Percentiles rank a stretch among this genome's conserved stretches.
Evolutionary conservation across 2,329 filamentous ascomycete genomes (phyloP).

Genomic region (Sphaerulina vaccinii): DNA sequence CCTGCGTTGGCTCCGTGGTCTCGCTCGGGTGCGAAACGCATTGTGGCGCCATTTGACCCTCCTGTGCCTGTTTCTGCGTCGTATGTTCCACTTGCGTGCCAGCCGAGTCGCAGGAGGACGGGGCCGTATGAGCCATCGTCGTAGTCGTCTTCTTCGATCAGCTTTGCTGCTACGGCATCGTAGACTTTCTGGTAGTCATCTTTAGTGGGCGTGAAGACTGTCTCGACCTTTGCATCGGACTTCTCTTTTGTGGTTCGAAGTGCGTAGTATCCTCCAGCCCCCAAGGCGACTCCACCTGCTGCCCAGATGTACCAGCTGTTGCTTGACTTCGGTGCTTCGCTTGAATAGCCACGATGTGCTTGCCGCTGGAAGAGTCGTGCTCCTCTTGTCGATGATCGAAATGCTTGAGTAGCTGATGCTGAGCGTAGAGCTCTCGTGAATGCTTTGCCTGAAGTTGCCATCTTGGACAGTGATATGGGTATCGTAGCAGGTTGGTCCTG

Average conservation of each 20-base stretch:
- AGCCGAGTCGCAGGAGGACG: constrained; percentile 84
- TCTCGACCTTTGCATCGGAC: constrained; percentile 36
- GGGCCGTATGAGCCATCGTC: constrained; percentile 96
- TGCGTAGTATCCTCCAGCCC: constrained; percentile 66
- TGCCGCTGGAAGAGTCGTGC: constrained; percentile 69
- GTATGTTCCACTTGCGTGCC: constrained; percentile 92
- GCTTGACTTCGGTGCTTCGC: constrained; percentile 27
- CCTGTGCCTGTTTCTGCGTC: constrained; percentile 85
- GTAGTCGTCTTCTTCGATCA: constrained; percentile 91
- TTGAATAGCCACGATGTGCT: constrained; percentile 74
- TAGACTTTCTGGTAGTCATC: constrained; percentile 96
- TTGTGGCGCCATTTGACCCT: constrained; percentile 93
- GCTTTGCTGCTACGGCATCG: constrained; percentile 72
- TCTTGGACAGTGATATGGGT: constrained; percentile 25
- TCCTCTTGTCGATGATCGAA: constrained; percentile 56
- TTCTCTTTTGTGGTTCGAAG: constrained; percentile 53
- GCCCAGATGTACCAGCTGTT: constrained; percentile 54
- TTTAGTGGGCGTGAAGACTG: constrained; percentile 69
- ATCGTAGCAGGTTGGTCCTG: too few relatives aligned
- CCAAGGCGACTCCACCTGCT: constrained; percentile 59
- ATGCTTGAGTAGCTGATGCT: constrained; percentile 50
- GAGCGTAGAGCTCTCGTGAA: constrained; percentile 42
- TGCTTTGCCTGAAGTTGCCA: constrained; percentile 41
- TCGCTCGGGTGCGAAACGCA: constrained; percentile 88
- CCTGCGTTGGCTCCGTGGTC: constrained; percentile 94